Base-by-base conservation (phyloP, 352 stramenopile species). In the Phytophthora brassicae region DNA sequence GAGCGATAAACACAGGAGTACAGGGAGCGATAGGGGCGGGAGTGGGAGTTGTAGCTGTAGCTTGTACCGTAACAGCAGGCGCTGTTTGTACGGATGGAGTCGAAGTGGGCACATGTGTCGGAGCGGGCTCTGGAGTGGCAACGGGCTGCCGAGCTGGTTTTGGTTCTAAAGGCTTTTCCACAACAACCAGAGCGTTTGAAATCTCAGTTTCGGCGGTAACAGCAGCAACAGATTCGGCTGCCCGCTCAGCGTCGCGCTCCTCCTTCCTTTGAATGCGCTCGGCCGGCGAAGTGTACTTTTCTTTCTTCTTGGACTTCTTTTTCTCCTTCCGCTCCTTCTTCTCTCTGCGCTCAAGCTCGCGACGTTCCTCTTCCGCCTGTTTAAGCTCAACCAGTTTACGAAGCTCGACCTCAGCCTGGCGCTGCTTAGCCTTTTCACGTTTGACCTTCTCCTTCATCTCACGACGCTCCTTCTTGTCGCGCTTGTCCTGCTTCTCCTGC, bases 241-340 rank as follows among this genome's bases (percentile, higher is more conserved):
- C 46, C 33, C 44, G 65, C n/a, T 68, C 54, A 8, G 60, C 67
- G 29, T 66, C 49, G 19, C 66, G 61, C 56, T 72, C 54, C 31
- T 76, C 65, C 49, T 75, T 81, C 57, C 69, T 74, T 14, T 83
- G 74, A 36, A 88, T 86, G 6, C 79, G 79, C 19, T 86, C 74
- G 11, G 75, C 61, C 19, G 72, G 74, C 7, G 66, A 73, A 9
- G 76, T 86, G 67, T 86, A 88, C 72, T 88, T 88, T 20, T 79
- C 68, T 52, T 78, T 78, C 53, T 77, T 77, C 23, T 77, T 76
- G n/a, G 48, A 45, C 60, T 84, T 85, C 28, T 77, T 82, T 54
- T 76, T 80, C 11, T 76, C 62, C 39, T 77, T 74, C 38, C 57
- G 71, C 35, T 74, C 62, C 38, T 74, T 68, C 39, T 74, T 72